Base-by-base conservation (phyloP, 345 rosid species). In the Linum usitatissimum region DNA sequence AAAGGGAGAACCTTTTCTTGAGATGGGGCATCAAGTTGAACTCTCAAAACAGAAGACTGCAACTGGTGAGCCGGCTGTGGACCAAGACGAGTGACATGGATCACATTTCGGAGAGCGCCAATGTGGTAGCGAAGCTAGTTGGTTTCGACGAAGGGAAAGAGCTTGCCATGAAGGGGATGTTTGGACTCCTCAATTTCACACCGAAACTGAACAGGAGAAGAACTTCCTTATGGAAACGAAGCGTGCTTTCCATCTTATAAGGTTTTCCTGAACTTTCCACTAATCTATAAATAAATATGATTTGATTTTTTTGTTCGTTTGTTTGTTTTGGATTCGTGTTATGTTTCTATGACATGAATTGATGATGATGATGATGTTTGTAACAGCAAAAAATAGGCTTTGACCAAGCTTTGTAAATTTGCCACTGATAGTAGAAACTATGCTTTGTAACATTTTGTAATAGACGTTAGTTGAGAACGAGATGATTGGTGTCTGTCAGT, bases 1-100 rank as follows among this genome's bases (percentile, higher is more conserved):
- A 86, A 67, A 83, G 88, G 67, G 83, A 85, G 73, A 78, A 67
- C 66, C 70, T 93, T 51, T 90, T 85, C 73, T 75, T 81, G 36
- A 83, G 80, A 70, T 87, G 90, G 94, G 89, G 87, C 0, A 73
- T 93, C 55, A 71, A 79, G 9, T 65, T 93, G 75, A 79, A 76
- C 66, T 66, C 83, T 10, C 84, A 76, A 68, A 72, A 83, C 53
- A 86, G 96, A 76, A 76, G 88, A 71, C 67, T 79, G 73, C 90
- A 80, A 66, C 62, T 87, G 60, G 86, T 80, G 3, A 76, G 83
- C 17, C 61, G 73, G 5, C 64, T 93, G 38, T 90, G 99, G 97
- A 71, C 84, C 6, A 80, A 83, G 74, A 64, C 73, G 42, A 69
- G 70, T 39, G 86, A 84, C 73, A 72, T 80, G 85, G 78, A 83